A percentile compares a stretch with the other conserved stretches of the same genome.
Evolutionary conservation across 768 basidiomycete species (phyloP).

Genomic region (Lentinula boryana): DNA sequence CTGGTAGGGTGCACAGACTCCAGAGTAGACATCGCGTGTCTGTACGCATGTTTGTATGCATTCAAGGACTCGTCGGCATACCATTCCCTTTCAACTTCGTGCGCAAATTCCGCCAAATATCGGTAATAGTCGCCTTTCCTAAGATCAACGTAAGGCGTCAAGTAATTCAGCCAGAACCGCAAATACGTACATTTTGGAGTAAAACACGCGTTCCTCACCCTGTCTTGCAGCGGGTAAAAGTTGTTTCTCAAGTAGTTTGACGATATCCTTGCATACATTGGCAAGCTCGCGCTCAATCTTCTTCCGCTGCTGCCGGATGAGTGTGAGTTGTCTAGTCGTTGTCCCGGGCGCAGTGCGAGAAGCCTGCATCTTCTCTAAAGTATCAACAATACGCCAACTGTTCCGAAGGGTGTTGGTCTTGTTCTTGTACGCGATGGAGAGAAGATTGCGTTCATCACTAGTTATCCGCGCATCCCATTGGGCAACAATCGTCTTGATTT

Average conservation of each 20-base stretch:
- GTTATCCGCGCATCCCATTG: conserved; percentile 64
- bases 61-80: conserved; percentile 74
- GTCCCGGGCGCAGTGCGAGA: conserved; percentile 30
- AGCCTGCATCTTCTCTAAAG: conserved; percentile 64
- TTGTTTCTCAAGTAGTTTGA: conserved; percentile 56
- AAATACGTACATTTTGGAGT: conserved; percentile 72
- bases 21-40: conserved; percentile 72
- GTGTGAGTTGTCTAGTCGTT: conserved; percentile 44
- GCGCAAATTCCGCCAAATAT: conserved; percentile 84
- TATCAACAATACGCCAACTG: conserved; percentile 79
- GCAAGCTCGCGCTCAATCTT: conserved; percentile 75
- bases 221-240: conserved; percentile 45
- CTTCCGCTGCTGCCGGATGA: conserved; percentile 69
- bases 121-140: conserved; percentile 91
- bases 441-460: conserved; percentile 82
- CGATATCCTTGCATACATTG: conserved; percentile 74
- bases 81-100: conserved; percentile 58
- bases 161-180: background rate
- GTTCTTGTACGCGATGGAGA: conserved; percentile 90
- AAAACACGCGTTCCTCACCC: conserved; percentile 85
- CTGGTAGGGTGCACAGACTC: conserved; percentile 81
- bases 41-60: conserved; percentile 81
- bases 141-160: conserved; percentile 5
- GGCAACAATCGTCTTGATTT: conserved; percentile 72
- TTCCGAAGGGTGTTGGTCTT: conserved; percentile 77